Conservation (phyloP, 192 early-diverging fungal genomes). For the Thamnidium elegans region DNA sequence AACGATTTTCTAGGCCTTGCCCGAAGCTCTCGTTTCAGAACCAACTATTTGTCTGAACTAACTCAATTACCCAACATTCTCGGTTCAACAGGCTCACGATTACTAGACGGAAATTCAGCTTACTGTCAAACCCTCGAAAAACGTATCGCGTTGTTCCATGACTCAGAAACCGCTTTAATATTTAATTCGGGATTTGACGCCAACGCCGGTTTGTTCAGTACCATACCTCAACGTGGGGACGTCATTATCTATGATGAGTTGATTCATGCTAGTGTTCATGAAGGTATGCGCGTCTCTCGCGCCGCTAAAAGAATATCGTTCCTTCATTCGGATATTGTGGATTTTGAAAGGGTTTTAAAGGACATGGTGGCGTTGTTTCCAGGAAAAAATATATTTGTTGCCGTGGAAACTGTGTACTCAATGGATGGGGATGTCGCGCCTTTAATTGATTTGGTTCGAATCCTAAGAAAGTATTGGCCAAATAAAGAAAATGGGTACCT, state of each 20-base stretch:
- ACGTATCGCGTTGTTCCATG: constrained; percentile 58
- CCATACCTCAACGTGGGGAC: constrained; percentile 64
- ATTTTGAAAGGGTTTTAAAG: constrained; percentile 39
- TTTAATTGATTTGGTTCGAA: constrained; percentile 57
- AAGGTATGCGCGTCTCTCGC: constrained; percentile 64
- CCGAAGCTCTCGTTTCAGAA: constrained; percentile 42
- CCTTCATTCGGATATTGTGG: constrained; percentile 61
- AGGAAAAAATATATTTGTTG: constrained; percentile 61
- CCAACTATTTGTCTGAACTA: constrained; percentile 45
- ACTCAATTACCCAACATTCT: constrained; percentile 38
- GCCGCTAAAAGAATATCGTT: constrained; percentile 50
- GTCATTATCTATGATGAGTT: constrained; percentile 69
- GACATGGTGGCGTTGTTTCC: neutral
- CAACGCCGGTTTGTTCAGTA: constrained; percentile 66
- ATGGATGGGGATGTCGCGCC: constrained; percentile 84
- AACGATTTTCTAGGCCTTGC: constrained; percentile 83
- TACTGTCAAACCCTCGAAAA: constrained; percentile 63
- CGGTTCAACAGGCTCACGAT: constrained; percentile 76
- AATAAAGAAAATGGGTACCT: constrained; percentile 54
- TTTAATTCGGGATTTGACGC: constrained; percentile 91
- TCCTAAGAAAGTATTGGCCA: constrained; percentile 40
- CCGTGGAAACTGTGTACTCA: constrained; percentile 75
- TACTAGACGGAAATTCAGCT: constrained; percentile 68
- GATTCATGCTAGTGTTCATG: constrained; percentile 82
- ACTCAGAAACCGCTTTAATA: constrained; percentile 58